Base-by-base conservation (phyloP, 345 rosid species). In the Camelina laxa region DNA sequence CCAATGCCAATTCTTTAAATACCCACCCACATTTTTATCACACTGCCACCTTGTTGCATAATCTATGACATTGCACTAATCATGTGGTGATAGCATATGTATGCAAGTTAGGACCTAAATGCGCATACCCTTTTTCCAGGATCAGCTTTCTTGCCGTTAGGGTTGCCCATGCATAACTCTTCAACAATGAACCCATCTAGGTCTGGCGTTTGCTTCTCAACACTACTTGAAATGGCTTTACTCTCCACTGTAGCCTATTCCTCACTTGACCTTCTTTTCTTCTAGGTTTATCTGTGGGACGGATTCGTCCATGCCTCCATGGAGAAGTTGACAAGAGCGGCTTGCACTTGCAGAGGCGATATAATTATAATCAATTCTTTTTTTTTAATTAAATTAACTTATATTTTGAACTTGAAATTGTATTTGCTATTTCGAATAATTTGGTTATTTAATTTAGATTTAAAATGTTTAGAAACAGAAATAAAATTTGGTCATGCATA, bases 151-250 rank as follows among this genome's bases (percentile, higher is more conserved):
- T 83, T 92, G 66, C 90, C 96, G 74, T 89, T 87, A 12, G 99
- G 98, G 80, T 84, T 87, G 75, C 99, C 96, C 90, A 96, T 88
- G 63, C 72, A 77, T 63, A 92, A 39, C 81, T 92, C 96, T 82
- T 96, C 91, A 49, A 96, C 85, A 66, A 88, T 83, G 75, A 96
- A 83, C 47, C 99, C 99, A 76, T 92, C 91, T 5, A 93, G 75
- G 76, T 83, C 89, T 58, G 91, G 85, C 79, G 21, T 5, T 62
- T 39, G 66, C 76, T 86, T 77, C 59, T 77, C 78, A 69, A 31
- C 79, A 54, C 9, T 49, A 41, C 66, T 68, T 65, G 85, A 57
- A 80, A 51, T 68, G 53, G 79, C 49, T 70, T 74, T 75, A 73
- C 67, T 61, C 72, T 58, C 49, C 22, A 41, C 74, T 35, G 64